Percentiles rank a stretch among this genome's conserved stretches.
phyloP scores from a whole-genome alignment of 306 rosid species.

The Prunus campanulata region DNA sequence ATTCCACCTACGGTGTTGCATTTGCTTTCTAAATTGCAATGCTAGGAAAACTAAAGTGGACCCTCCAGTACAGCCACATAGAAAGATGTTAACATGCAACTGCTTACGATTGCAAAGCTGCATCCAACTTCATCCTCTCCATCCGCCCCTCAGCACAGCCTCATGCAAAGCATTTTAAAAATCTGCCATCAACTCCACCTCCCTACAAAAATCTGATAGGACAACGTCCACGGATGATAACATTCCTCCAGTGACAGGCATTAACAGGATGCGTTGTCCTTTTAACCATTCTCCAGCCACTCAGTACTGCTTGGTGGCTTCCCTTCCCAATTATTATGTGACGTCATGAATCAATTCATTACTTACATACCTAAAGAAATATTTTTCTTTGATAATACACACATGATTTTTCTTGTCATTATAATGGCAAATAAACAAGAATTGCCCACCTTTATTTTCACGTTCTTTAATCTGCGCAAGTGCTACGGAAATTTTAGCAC shows the following conservation, averaged over 20 bases:
- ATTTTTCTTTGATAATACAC: neutral
- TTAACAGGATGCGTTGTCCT: neutral
- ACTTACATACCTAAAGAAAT: neutral
- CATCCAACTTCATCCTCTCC: too few species aligned
- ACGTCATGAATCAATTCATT: neutral
- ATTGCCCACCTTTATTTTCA: slow-evolving; percentile 29
- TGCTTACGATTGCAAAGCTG: too few species aligned
- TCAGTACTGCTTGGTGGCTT: neutral
- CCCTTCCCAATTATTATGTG: neutral
- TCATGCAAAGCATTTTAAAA: too few species aligned
- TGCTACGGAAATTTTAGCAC: slow-evolving; percentile 71
- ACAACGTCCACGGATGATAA: neutral
- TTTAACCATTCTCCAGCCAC: neutral
- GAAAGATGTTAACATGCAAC: too few species aligned
- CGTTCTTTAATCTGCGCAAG: slow-evolving; percentile 51
- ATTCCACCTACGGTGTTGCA: too few species aligned
- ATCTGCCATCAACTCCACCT: too few species aligned
- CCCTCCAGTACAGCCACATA: too few species aligned
- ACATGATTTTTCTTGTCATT: neutral
- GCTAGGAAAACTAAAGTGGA: too few species aligned
- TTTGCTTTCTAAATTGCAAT: too few species aligned
- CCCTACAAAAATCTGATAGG: neutral
- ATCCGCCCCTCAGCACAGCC: too few species aligned
- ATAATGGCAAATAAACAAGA: neutral
- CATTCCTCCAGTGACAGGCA: neutral